Percentiles rank a stretch among this genome's conserved stretches.
Conservation (phyloP, 1,139 yeast genomes). For the Arxiozyma heterogenica region DNA sequence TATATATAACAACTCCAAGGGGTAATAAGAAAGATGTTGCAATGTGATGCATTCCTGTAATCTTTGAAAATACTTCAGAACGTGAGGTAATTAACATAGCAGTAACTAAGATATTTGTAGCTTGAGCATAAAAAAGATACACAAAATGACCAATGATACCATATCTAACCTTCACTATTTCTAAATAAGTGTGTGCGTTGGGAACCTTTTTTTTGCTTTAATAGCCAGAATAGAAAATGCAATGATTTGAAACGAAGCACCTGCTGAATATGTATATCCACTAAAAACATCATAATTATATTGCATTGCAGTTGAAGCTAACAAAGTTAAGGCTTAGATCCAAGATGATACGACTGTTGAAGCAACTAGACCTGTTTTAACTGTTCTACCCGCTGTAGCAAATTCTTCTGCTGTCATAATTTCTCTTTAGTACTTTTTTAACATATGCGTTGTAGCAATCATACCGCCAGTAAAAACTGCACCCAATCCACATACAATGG, state of each 20-base stretch:
- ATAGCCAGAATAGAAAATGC: slow-evolving; percentile 67
- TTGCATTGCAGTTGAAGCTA: slow-evolving; percentile 70
- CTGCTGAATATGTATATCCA: slow-evolving; percentile 66
- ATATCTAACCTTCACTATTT: slow-evolving; percentile 57
- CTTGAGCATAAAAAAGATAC: slow-evolving; percentile 67
- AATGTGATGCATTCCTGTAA: slow-evolving; percentile 75
- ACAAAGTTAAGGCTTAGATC: slow-evolving; percentile 89
- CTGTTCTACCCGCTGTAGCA: slow-evolving; percentile 79
- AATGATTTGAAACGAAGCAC: slow-evolving; percentile 62
- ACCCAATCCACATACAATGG: slow-evolving; percentile 82
- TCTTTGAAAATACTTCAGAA: slow-evolving; percentile 62
- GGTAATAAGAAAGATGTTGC: slow-evolving; percentile 80
- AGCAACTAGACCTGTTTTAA: slow-evolving; percentile 70
- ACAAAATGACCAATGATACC: slow-evolving; percentile 63
- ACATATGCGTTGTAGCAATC: slow-evolving; percentile 61
- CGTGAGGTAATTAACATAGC: slow-evolving; percentile 86
- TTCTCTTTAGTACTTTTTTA: slow-evolving; percentile 70
- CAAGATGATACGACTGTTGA: slow-evolving; percentile 86
- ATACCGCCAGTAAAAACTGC: slow-evolving; percentile 70
- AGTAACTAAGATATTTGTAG: slow-evolving; percentile 80
- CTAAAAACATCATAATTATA: slow-evolving; percentile 72
- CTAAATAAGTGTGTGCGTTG: slow-evolving; percentile 67
- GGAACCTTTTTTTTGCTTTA: slow-evolving; percentile 65
- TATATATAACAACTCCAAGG: slow-evolving; percentile 72
- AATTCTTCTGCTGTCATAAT: slow-evolving; percentile 83